Percentiles rank a stretch among this genome's conserved stretches.
Evolutionary conservation across 2,329 filamentous ascomycete genomes (phyloP).

Genomic region (Pseudogymnoascus sp.): DNA sequence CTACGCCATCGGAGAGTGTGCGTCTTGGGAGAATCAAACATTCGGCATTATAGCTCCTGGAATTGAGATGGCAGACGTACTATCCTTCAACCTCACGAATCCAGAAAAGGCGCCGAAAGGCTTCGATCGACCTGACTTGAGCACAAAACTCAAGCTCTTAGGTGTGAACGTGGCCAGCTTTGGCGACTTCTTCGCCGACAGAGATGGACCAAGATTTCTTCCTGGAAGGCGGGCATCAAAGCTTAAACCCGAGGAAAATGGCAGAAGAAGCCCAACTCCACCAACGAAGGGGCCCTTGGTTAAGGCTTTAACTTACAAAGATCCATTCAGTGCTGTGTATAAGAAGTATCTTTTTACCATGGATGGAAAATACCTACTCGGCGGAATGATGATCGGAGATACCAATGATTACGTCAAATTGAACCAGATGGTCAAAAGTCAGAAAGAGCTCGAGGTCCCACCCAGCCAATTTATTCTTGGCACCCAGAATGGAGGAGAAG

Average conservation of each 20-base stretch:
- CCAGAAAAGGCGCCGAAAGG: slow-evolving; percentile 42
- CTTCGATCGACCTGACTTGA: slow-evolving; percentile 78
- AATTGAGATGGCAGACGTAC: slow-evolving; percentile 85
- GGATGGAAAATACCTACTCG: slow-evolving; percentile 82
- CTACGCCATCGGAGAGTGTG: slow-evolving; percentile 86
- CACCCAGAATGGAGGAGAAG: slow-evolving; percentile 62
- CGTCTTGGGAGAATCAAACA: slow-evolving; percentile 78
- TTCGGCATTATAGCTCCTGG: slow-evolving; percentile 86
- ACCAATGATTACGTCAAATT: slow-evolving; percentile 85
- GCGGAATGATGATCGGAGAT: slow-evolving; percentile 97
- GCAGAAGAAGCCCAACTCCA: slow-evolving; percentile 31
- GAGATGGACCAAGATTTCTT: slow-evolving; percentile 70
- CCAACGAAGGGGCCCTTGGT: slow-evolving; percentile 44
- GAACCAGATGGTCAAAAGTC: slow-evolving; percentile 76
- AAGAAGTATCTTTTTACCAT: slow-evolving; percentile 89
- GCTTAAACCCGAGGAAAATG: slow-evolving; percentile 45
- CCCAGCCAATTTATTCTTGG: slow-evolving; percentile 80
- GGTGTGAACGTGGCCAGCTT: slow-evolving; percentile 90
- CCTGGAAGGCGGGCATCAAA: slow-evolving; percentile 47
- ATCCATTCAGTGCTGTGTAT: slow-evolving; percentile 81
- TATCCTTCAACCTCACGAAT: slow-evolving; percentile 84
- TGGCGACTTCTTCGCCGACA: slow-evolving; percentile 86
- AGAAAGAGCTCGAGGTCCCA: slow-evolving; percentile 68
- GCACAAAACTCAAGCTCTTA: slow-evolving; percentile 83
- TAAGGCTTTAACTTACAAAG: slow-evolving; percentile 79